Conservation (phyloP, 2,329 filamentous ascomycete genomes). For the Bipolaris bicolor region DNA sequence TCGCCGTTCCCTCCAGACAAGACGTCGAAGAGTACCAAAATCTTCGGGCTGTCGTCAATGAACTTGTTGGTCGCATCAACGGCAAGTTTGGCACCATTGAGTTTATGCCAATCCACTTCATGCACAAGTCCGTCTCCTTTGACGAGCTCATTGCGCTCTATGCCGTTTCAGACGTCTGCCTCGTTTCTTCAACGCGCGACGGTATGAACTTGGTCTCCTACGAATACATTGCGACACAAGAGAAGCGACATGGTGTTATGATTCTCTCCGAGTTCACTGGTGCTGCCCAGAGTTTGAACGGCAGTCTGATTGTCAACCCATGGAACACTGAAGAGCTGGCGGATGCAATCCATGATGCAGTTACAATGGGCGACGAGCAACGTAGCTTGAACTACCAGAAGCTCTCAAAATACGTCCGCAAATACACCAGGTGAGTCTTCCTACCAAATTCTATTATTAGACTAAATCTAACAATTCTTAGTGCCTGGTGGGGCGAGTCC, state of each 20-base stretch:
- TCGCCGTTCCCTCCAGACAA: conserved; percentile 90
- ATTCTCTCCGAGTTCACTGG: conserved; percentile 97
- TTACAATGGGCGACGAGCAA: conserved; percentile 92
- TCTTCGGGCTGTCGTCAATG: conserved; percentile 91
- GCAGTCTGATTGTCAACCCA: conserved; percentile 92
- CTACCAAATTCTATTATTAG: neutral
- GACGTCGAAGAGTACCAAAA: conserved; percentile 99
- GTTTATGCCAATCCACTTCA: conserved; percentile 98
- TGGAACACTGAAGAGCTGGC: conserved; percentile 98
- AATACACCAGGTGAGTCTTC: conserved; percentile 76
- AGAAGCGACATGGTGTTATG: conserved; percentile 88
- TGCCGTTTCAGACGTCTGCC: conserved; percentile 86
- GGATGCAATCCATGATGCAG: conserved; percentile 91
- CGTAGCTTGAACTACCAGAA: conserved; percentile 87
- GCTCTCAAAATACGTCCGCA: conserved; percentile 92
- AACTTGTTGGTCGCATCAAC: conserved; percentile 95
- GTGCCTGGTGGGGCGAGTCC: conserved; percentile 93
- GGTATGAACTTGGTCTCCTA: conserved; percentile 99
- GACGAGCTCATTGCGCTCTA: conserved; percentile 95
- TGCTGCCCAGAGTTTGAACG: conserved; percentile 91
- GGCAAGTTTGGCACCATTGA: conserved; percentile 96
- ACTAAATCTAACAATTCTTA: conserved; percentile 43
- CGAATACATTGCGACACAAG: conserved; percentile 95
- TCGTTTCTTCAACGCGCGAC: conserved; percentile 94
- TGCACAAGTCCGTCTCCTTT: conserved; percentile 94